Conservation (phyloP, 2,329 filamentous ascomycete genomes). For the Karstenula rhodostoma region DNA sequence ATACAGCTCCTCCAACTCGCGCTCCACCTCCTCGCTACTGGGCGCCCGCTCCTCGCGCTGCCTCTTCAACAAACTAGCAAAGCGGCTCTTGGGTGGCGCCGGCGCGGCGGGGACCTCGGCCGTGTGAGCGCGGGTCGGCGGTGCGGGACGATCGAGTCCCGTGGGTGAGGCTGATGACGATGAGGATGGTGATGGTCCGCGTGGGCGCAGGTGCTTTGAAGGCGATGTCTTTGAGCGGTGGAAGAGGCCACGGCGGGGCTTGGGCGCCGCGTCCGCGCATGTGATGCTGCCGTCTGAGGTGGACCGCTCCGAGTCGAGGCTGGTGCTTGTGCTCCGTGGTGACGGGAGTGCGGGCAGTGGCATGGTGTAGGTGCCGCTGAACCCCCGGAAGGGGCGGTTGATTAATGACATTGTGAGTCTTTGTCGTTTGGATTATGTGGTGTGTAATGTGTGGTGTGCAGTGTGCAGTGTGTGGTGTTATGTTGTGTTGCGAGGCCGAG, state of each 20-base stretch:
- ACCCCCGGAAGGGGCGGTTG: conserved; percentile 11
- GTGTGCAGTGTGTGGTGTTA: background rate
- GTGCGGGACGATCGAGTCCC: background rate
- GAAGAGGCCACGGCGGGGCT: background rate
- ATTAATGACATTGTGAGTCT: background rate
- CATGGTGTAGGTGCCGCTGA: conserved; percentile 1
- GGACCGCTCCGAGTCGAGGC: background rate
- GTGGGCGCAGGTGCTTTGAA: too few relatives aligned
- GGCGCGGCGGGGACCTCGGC: background rate
- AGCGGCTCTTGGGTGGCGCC: background rate
- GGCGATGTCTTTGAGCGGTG: background rate
- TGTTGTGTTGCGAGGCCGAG: too few relatives aligned
- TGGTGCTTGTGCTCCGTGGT: background rate
- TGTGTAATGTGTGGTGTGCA: background rate
- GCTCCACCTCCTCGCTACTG: background rate
- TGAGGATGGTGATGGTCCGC: too few relatives aligned
- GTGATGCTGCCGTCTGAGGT: background rate
- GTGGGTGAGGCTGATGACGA: background rate
- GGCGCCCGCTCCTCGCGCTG: background rate
- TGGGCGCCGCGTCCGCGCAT: background rate
- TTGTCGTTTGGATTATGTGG: background rate
- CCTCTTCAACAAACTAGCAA: background rate
- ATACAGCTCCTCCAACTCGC: background rate
- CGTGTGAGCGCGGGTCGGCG: background rate
- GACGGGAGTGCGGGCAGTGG: background rate